These are phyloP conservation scores for Colletotrichum truncatum DNA, from an alignment of 2,329 filamentous ascomycete species.

Conservation along the genomic window DNA sequence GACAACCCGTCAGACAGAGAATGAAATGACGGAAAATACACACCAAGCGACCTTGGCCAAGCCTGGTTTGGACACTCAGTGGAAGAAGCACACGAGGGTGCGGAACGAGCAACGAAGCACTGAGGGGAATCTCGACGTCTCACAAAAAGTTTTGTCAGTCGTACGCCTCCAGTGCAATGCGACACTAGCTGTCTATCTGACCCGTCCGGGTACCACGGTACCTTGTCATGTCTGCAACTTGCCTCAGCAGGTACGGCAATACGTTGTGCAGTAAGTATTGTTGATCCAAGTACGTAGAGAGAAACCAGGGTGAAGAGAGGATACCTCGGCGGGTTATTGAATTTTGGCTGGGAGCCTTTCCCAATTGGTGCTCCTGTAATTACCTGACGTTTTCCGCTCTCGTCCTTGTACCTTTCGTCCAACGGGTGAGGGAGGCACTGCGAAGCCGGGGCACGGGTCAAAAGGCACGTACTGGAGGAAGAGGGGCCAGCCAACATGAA, in stretches of 20 bases:
- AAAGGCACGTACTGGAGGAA: too few relatives aligned
- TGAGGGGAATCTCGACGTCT: slow-evolving; percentile 13
- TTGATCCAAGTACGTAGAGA: background rate
- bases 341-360: slow-evolving; percentile 15
- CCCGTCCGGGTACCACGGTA: background rate
- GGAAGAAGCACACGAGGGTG: background rate
- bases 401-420: slow-evolving; percentile 3
- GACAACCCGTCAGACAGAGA: background rate
- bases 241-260: background rate
- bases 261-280: background rate
- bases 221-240: background rate
- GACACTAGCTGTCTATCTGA: background rate
- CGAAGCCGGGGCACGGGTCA: background rate
- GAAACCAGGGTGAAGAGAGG: background rate
- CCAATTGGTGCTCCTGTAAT: too few relatives aligned
- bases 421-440: background rate
- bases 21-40: background rate
- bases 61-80: too few relatives aligned
- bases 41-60: background rate
- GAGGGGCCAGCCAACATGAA: too few relatives aligned
- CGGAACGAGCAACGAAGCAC: slow-evolving; percentile 11
- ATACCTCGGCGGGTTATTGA: slow-evolving; percentile 2
- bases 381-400: slow-evolving; percentile 5
- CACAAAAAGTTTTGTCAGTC: slow-evolving; percentile 12
- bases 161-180: slow-evolving; percentile 18